Conservation (phyloP, 495 filamentous ascomycete genomes). For the Sordaria brevicollis region DNA sequence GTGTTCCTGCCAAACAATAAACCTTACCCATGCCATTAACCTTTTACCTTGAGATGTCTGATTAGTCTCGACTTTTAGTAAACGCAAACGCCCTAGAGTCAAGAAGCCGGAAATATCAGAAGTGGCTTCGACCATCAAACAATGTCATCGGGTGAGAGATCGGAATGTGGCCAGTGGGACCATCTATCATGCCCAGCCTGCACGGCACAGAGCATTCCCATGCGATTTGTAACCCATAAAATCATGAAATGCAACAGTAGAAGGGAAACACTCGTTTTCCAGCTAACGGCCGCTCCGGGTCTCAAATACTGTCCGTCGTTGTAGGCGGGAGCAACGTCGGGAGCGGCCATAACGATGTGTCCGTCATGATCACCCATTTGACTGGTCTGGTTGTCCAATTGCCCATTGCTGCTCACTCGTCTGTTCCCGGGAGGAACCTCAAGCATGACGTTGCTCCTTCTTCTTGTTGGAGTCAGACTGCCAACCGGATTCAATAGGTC, state of each 20-base stretch:
- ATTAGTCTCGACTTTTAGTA: background rate
- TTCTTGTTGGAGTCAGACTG: background rate
- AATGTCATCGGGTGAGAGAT: background rate
- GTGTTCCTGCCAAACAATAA: background rate
- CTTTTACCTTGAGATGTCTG: background rate
- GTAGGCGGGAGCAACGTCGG: background rate
- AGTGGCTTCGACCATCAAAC: background rate
- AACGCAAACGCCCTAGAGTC: background rate
- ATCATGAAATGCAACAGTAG: conserved; percentile 27
- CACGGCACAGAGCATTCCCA: conserved; percentile 28
- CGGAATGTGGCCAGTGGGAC: conserved; percentile 21
- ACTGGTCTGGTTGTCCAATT: background rate
- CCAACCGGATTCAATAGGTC: conserved; percentile 23
- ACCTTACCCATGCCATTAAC: background rate
- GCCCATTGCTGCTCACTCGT: background rate
- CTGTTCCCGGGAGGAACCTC: background rate
- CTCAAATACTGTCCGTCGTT: background rate
- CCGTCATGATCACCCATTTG: background rate
- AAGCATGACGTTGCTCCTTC: conserved; percentile 1
- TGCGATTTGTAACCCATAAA: conserved; percentile 25
- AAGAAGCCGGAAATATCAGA: background rate
- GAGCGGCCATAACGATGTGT: background rate
- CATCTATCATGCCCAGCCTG: conserved; percentile 18
- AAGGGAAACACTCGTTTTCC: conserved; percentile 26
- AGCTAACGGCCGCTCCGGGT: conserved; percentile 17